These are phyloP conservation scores for Porogramme epimiltina DNA, from an alignment of 1,284 basidiomycete genomes.

Conservation along the genomic window DNA sequence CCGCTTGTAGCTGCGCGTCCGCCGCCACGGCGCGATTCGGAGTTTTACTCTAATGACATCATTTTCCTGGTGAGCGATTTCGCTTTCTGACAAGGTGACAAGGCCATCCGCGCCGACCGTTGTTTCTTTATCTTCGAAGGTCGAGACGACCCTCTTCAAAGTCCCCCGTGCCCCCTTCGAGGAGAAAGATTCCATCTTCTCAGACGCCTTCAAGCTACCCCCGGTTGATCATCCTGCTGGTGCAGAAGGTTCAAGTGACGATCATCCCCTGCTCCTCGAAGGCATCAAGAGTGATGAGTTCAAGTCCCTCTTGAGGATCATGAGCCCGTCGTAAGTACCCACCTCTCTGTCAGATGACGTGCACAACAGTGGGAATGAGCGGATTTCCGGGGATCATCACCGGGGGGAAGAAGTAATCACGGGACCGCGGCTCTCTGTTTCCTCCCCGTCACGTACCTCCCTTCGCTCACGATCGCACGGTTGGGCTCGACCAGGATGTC, in stretches of 20 bases:
- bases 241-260: slow-evolving; percentile 6
- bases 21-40: neutral
- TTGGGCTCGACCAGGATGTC: slow-evolving; percentile 3
- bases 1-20: too few relatives aligned
- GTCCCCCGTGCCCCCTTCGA: slow-evolving; percentile 14
- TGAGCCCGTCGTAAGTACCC: slow-evolving; percentile 9
- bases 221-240: neutral
- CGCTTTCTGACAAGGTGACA: neutral
- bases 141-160: slow-evolving; percentile 4
- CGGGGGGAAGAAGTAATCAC: too few relatives aligned
- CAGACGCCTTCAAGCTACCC: slow-evolving; percentile 7
- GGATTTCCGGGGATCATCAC: too few relatives aligned
- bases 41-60: slow-evolving; percentile 10
- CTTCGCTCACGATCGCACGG: too few relatives aligned
- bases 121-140: neutral
- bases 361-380: too few relatives aligned
- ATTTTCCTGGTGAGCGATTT: slow-evolving; percentile 2
- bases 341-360: neutral
- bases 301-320: slow-evolving; percentile 2
- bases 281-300: slow-evolving; percentile 4
- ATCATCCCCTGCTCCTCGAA: slow-evolving; percentile 5
- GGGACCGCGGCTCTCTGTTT: too few relatives aligned
- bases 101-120: too few relatives aligned
- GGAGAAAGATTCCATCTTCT: slow-evolving; percentile 8
- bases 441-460: too few relatives aligned